These are phyloP conservation scores for Yamadazyma aaseri DNA, from an alignment of 1,139 yeast species.

Conservation along the genomic window DNA sequence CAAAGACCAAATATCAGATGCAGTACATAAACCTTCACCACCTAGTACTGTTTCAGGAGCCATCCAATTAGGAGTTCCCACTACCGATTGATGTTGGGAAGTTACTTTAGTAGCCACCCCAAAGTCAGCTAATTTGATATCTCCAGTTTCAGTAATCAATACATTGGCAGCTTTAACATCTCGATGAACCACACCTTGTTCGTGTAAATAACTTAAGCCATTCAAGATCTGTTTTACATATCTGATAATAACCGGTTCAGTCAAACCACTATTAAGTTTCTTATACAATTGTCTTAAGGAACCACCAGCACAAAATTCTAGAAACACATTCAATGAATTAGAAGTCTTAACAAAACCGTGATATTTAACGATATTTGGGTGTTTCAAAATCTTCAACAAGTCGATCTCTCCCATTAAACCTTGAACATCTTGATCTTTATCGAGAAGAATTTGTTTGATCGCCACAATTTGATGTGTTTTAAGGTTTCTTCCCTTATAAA, in stretches of 20 bases:
- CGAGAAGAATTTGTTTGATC: slow-evolving; percentile 74
- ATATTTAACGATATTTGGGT: slow-evolving; percentile 84
- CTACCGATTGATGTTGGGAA: slow-evolving; percentile 42
- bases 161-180: slow-evolving; percentile 82
- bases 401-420: slow-evolving; percentile 81
- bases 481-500: slow-evolving; percentile 74
- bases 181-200: slow-evolving; percentile 72
- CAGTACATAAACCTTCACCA: slow-evolving; percentile 82
- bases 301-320: slow-evolving; percentile 81
- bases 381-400: slow-evolving; percentile 75
- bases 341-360: slow-evolving; percentile 81
- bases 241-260: slow-evolving; percentile 59
- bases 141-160: slow-evolving; percentile 56
- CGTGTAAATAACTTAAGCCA: slow-evolving; percentile 70
- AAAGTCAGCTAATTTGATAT: slow-evolving; percentile 72
- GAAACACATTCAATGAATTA: slow-evolving; percentile 65
- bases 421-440: slow-evolving; percentile 42
- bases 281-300: slow-evolving; percentile 72
- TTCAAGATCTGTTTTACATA: slow-evolving; percentile 70
- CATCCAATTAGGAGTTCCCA: slow-evolving; percentile 86
- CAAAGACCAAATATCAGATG: slow-evolving; percentile 90
- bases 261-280: slow-evolving; percentile 49
- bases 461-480: slow-evolving; percentile 74
- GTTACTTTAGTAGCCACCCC: slow-evolving; percentile 68
- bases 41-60: slow-evolving; percentile 77